Evolutionary conservation across 371 early-diverging fungal genomes (phyloP), one percentile per base, ranked within the genome.

Genomic region (Actinomortierella wolfii): DNA sequence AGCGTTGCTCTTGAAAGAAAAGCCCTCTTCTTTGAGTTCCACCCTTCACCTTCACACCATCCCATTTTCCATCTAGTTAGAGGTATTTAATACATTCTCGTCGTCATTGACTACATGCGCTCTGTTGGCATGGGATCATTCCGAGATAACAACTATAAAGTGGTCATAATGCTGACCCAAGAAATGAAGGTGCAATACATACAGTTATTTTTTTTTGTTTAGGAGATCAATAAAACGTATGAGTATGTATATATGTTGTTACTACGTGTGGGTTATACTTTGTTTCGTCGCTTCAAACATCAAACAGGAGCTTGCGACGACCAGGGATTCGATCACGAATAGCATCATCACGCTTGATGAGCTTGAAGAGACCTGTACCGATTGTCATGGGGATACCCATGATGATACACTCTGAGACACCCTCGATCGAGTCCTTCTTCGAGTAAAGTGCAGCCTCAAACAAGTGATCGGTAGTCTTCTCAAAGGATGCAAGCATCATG

Each of bases 401-500:
- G 78, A 99, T 99, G 61, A 99, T 99, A 70, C 96, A 93, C 80
- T 99, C 99, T 15, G 94, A 94, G 0, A 99, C 99, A 48, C 99
- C 99, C 25, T 92, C 87, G 62, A 99, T 91, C 40, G 81, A 83
- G 77, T 99, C 99, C 59, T 87, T 84, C 76, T 97, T 95, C 55
- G 93, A 91, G 74, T 90, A 94, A 66, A 97, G 84, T 1, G 99
- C 92, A 0, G 99, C 99, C 51, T 99, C 97, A 76, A 99, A 99
- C 69, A 99, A 81, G 71, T 99, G 98, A 71, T 99, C 99, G 0
- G 97, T 95, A 1, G 99, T 99, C 86, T 98, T 97, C 81, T 99
- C 99, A 79, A 99, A 99, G 40, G 97, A 97, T 1, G 99, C 99
- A 68, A 99, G 85, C 97, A 99, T 99, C 61, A 99, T 89, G n/a